Conservation (phyloP, 495 filamentous ascomycete species). For the Penicillium psychrofluorescens region DNA sequence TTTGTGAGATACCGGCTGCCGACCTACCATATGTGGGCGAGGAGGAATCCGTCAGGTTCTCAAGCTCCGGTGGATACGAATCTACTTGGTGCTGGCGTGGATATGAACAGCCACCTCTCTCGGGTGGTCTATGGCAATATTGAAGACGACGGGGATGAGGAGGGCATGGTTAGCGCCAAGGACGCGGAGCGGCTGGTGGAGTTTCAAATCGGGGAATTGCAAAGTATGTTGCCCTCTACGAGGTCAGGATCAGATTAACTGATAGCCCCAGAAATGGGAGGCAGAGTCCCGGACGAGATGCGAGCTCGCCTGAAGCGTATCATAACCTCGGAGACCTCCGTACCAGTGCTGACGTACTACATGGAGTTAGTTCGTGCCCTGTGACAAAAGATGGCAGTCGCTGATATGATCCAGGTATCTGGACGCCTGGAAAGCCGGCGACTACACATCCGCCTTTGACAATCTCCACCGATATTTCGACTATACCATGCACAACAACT, state of each 20-base stretch:
- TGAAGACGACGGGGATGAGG: conserved; percentile 36
- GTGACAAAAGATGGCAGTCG: too few species aligned
- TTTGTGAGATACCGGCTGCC: conserved; percentile 75
- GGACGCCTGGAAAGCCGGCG: conserved; percentile 84
- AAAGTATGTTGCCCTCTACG: conserved; percentile 49
- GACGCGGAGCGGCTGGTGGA: conserved; percentile 80
- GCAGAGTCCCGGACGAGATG: conserved; percentile 63
- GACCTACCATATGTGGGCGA: conserved; percentile 62
- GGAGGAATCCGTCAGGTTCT: conserved; percentile 54
- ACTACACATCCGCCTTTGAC: conserved; percentile 85
- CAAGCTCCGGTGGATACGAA: conserved; percentile 64
- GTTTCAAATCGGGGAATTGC: conserved; percentile 79
- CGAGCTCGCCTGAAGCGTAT: conserved; percentile 57
- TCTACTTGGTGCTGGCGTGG: conserved; percentile 34
- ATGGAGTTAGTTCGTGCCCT: conserved; percentile 47
- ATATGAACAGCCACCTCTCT: conserved; percentile 38
- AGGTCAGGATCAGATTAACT: conserved; percentile 22
- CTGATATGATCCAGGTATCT: conserved; percentile 52
- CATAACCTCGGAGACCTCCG: conserved; percentile 54
- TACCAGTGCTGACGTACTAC: conserved; percentile 72
- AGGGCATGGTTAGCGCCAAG: conserved; percentile 57
- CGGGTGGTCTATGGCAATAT: conserved; percentile 58
- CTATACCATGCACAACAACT: conserved; percentile 79
- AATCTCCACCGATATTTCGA: conserved; percentile 94
- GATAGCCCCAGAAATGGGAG: conserved; percentile 47